Evolutionary conservation across 2,329 filamentous ascomycete species (phyloP).

Genomic region (Aspergillus awamori): DNA sequence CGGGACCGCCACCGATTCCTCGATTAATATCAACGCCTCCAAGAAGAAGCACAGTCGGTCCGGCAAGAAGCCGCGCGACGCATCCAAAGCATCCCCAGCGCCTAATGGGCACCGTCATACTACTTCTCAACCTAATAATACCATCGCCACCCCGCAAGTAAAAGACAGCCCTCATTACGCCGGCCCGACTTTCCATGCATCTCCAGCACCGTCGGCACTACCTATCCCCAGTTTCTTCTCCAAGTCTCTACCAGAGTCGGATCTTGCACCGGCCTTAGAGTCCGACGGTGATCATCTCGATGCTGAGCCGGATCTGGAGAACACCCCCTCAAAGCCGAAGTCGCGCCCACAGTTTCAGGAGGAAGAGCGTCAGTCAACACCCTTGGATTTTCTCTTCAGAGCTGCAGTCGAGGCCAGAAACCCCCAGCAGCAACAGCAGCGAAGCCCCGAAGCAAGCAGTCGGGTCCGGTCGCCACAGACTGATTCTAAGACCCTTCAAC

Average conservation of each 20-base stretch:
- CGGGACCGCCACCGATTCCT: conserved; percentile 35
- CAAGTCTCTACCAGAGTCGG: conserved; percentile 70
- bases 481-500: conserved; percentile 42
- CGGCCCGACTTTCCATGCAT: conserved; percentile 91
- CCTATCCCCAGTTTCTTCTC: conserved; percentile 88
- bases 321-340: conserved; percentile 50
- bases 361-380: conserved; percentile 64
- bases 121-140: conserved; percentile 34
- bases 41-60: conserved; percentile 43
- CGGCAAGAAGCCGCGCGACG: conserved; percentile 40
- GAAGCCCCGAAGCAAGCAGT: conserved; percentile 44
- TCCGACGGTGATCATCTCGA: conserved; percentile 47
- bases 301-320: conserved; percentile 36
- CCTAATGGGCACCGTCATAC: conserved; percentile 36
- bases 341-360: conserved; percentile 37
- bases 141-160: conserved; percentile 46
- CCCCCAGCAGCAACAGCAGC: conserved; percentile 54
- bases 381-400: conserved; percentile 86
- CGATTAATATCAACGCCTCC: conserved; percentile 30
- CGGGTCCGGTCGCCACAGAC: conserved; percentile 56
- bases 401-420: conserved; percentile 71
- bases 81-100: conserved; percentile 29
- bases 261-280: conserved; percentile 38
- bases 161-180: conserved; percentile 65
- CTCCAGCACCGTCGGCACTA: conserved; percentile 84